Conservation (phyloP, 768 basidiomycete species). For the Naganishia antarctica region DNA sequence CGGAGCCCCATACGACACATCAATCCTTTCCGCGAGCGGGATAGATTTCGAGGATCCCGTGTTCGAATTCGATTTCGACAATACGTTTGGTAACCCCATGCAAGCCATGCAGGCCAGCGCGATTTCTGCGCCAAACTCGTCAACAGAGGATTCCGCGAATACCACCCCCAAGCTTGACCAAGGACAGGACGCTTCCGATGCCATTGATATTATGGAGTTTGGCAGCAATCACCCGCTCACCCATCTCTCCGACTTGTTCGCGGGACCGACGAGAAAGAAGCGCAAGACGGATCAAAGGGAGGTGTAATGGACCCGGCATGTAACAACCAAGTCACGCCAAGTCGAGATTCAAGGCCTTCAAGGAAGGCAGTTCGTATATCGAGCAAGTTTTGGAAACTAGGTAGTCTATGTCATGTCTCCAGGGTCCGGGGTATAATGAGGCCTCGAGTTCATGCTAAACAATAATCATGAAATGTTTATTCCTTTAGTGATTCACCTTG, state of each 20-base stretch:
- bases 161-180: background rate
- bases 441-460: too few relatives aligned
- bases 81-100: conserved; percentile 8
- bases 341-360: too few relatives aligned
- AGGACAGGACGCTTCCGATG: background rate
- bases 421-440: too few relatives aligned
- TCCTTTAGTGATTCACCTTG: background rate
- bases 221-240: background rate
- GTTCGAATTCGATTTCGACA: conserved; percentile 17
- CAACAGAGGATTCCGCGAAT: background rate
- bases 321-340: too few relatives aligned
- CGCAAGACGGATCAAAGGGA: conserved; percentile 28
- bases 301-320: background rate
- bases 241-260: conserved; percentile 4
- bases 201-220: background rate
- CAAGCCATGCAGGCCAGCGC: conserved; percentile 5
- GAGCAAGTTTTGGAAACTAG: too few relatives aligned
- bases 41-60: conserved; percentile 9
- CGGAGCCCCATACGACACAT: conserved; percentile 6
- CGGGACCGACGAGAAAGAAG: conserved; percentile 28
- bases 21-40: background rate
- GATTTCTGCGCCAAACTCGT: conserved; percentile 12
- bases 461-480: too few relatives aligned
- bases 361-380: too few relatives aligned
- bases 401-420: too few relatives aligned